phyloP scores from a whole-genome alignment of 106 monocot species.

The Apostasia shenzhenica region DNA sequence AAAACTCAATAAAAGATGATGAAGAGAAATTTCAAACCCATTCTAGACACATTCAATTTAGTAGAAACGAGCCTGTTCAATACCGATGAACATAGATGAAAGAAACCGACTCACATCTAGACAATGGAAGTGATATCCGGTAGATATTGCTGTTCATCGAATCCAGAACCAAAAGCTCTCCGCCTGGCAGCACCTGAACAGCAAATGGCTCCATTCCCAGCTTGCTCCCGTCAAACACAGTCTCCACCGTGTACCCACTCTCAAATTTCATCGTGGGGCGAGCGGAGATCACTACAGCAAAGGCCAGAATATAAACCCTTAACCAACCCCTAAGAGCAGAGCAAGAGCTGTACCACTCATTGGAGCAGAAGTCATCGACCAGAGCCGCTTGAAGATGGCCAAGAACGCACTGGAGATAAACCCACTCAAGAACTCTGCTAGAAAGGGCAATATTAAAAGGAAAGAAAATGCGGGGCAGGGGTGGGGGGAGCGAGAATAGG shows the following conservation, averaged over 20 bases:
- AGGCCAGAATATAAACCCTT: background rate
- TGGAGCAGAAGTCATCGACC: conserved; percentile 67
- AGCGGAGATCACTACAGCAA: conserved; percentile 28
- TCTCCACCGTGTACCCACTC: conserved; percentile 90
- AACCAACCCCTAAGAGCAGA: background rate
- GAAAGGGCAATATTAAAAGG: background rate
- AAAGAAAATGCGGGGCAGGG: background rate
- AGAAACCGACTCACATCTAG: conserved; percentile 56
- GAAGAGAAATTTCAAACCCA: no score
- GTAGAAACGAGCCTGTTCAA: no score
- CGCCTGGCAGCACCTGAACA: conserved; percentile 60
- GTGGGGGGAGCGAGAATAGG: background rate
- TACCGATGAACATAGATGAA: background rate
- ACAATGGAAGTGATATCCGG: conserved; percentile 67
- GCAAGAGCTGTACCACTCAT: conserved; percentile 39
- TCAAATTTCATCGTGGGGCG: conserved; percentile 91
- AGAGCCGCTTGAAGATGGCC: conserved; percentile 51
- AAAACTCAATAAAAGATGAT: no score
- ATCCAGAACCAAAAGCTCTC: conserved; percentile 84
- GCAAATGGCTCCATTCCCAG: conserved; percentile 94
- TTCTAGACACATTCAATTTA: no score
- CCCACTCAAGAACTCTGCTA: conserved; percentile 50
- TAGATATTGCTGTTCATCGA: conserved; percentile 90
- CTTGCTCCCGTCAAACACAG: conserved; percentile 98
- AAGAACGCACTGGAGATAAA: conserved; percentile 62